Evolutionary conservation across 192 early-diverging fungal genomes (phyloP), one percentile per base, ranked within the genome.

Genomic region (Backusella tuberculispora): DNA sequence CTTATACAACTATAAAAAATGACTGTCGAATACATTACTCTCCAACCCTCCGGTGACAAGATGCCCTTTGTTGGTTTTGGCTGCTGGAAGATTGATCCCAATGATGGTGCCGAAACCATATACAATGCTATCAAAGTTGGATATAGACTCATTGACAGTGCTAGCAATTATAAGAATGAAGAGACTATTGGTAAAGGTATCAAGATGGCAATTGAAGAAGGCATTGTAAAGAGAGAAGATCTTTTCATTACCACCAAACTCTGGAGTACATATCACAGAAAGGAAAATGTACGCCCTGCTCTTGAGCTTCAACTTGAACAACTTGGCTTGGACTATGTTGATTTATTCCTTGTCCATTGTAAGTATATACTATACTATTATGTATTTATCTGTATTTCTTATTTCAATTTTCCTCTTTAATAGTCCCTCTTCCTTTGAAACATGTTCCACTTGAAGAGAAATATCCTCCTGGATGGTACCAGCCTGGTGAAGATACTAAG

Each of bases 271-370:
- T 85, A 85, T 50, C 88, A 92, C 63, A 74, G 71, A 46, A 79
- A 80, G 74, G 78, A 86, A 14, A 79, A 88, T 41, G 86, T 86
- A 26, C 83, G 85, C 6, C 64, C 79, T 69, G 89, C 88, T 9
- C 84, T 88, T 66, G 80, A 89, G 19, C 71, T 72, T 26, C 80
- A 84, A 19, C 80, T 92, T 24, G 73, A 78, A 63, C 83, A 89
- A 15, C 75, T 92, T 1, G 80, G 83, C 13, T 70, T 88, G 63
- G 79, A 83, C 0, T 90, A 91, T 76, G 34, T 93, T 46, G 92
- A 94, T 76, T 79, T 94, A 12, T 91, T 88, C 76, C 66, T 94
- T 40, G 85, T 96, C n/a, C 92, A 94, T 75, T 92, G 78, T 74
- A 71, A 74, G 78, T 74, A 48, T 48, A 48, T 17, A 34, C 2